A percentile compares a stretch with the other conserved stretches of the same genome.
These are phyloP conservation scores for Hawksworthiomyces lignivorus DNA, from an alignment of 2,329 filamentous ascomycete genomes.

Conservation along the genomic window DNA sequence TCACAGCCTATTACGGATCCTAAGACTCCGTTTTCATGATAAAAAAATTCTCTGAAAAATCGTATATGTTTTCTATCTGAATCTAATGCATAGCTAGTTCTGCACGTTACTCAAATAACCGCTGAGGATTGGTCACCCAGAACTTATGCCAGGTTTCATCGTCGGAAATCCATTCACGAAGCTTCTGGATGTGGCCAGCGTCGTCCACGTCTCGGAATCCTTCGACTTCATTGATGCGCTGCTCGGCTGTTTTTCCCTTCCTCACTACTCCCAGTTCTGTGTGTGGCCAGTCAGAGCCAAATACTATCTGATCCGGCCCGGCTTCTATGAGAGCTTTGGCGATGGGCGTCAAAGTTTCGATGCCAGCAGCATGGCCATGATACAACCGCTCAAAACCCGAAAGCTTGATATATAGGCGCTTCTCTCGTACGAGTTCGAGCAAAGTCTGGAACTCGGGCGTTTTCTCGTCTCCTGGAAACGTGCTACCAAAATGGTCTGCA, in stretches of 20 bases:
- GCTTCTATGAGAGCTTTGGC: constrained; percentile 15
- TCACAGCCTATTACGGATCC: no score
- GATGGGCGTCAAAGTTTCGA: constrained; percentile 12
- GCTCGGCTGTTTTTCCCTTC: constrained; percentile 16
- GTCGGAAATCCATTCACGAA: constrained; percentile 17
- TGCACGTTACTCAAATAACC: constrained; percentile 15
- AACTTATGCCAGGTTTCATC: constrained; percentile 16
- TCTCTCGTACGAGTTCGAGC: constrained; percentile 15
- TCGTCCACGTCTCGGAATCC: constrained; percentile 16
- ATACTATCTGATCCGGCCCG: constrained; percentile 16
- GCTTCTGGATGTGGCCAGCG: constrained; percentile 13
- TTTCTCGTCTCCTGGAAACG: constrained; percentile 17
- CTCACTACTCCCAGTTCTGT: constrained; percentile 14
- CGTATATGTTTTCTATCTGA: no score
- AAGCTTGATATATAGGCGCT: constrained; percentile 17
- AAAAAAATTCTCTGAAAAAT: no score
- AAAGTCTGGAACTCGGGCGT: constrained; percentile 16
- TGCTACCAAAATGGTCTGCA: constrained; percentile 18
- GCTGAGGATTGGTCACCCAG: constrained; percentile 16
- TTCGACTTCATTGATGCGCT: constrained; percentile 16
- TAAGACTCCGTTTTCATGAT: no score
- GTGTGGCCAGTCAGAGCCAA: constrained; percentile 19
- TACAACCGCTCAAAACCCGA: constrained; percentile 20
- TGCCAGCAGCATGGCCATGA: constrained; percentile 10
- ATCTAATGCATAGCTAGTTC: not conserved